A percentile compares a stretch with the other conserved stretches of the same genome.
These are phyloP conservation scores for Nicotiana rustica DNA, from an alignment of 305 asterid genomes.

Conservation along the genomic window DNA sequence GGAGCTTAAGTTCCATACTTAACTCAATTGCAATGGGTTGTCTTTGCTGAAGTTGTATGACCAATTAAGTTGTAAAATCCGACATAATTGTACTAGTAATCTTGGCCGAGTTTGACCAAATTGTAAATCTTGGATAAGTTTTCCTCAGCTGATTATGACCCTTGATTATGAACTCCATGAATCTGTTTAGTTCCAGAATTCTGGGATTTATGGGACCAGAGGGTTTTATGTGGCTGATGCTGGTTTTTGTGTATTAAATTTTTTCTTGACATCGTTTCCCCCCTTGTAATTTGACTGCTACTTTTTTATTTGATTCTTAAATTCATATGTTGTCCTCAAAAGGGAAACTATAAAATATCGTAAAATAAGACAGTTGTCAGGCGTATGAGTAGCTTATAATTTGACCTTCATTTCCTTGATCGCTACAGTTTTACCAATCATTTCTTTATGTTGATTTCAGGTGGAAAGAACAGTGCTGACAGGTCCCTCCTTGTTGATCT, in stretches of 20 bases:
- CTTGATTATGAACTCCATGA: neutral
- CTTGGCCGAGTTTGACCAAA: neutral
- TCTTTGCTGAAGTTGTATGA: neutral
- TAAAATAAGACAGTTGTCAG: neutral
- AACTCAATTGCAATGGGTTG: neutral
- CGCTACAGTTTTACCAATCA: neutral
- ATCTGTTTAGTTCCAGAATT: neutral
- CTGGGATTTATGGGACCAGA: slow-evolving; percentile 9
- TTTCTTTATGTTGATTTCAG: slow-evolving; percentile 45
- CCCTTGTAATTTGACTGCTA: neutral
- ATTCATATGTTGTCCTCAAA: neutral
- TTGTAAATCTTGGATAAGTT: slow-evolving; percentile 3
- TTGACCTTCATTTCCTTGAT: neutral
- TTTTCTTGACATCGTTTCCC: neutral
- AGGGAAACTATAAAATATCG: neutral
- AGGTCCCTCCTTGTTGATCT: slow-evolving; percentile 92
- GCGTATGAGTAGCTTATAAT: neutral
- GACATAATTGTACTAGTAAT: neutral
- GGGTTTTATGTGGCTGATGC: slow-evolving; percentile 12
- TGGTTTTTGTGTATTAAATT: neutral
- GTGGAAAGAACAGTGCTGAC: slow-evolving; percentile 96
- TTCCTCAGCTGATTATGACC: neutral
- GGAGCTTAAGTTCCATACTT: slow-evolving; percentile 1
- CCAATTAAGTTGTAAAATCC: neutral
- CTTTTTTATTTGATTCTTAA: slow-evolving; percentile 12